Base-by-base conservation (phyloP, 768 basidiomycete species). In the Exidia glandulosa region DNA sequence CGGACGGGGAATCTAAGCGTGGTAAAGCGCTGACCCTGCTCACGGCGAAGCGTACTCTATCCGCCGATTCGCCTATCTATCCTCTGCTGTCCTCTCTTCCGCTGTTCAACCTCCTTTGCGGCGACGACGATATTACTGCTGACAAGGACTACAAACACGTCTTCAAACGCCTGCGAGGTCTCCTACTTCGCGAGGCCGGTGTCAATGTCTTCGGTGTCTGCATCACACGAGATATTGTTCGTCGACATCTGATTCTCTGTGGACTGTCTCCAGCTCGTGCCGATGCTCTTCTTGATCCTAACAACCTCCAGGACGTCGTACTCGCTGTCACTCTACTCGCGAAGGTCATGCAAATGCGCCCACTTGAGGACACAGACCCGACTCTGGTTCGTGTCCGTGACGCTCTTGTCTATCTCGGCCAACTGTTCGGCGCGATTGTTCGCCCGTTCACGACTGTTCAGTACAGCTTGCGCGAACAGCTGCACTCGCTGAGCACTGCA, bases 71-170 rank as follows among this genome's bases (percentile, higher is more conserved):
- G 1, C 41, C 60, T 0, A 67, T 75, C 23, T 71, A 67, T 57
- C 30, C 12, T 2, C 62, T 67, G 1, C 66, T 75, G 4, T 12
- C 36, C n/a, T 13, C n/a, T 4, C 59, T 75, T 0, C 31, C 0
- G 2, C 59, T 72, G 36, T 61, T 75, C 62, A 67, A 75, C 56
- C 59, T 71, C 1, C 36, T 66, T 19, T 71, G 72, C 27, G 72
- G 74, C 6, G 65, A 66, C 31, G 67, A 74, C 54, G 72, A 74
- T 52, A 13, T 74, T 3, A 74, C 74, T 9, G 60, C 60, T 2
- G 73, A 75, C 37, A 74, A 73, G 47, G 74, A 74, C 58, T 70
- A 56, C 27, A 72, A 73, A 57, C 74, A 75, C 59, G 58, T 73
- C 37, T 61, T 73, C 57, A 75, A 75, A 62, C 65, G 68, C 1